Conservation (phyloP, 306 rosid genomes). For the Casuarina equisetifolia region DNA sequence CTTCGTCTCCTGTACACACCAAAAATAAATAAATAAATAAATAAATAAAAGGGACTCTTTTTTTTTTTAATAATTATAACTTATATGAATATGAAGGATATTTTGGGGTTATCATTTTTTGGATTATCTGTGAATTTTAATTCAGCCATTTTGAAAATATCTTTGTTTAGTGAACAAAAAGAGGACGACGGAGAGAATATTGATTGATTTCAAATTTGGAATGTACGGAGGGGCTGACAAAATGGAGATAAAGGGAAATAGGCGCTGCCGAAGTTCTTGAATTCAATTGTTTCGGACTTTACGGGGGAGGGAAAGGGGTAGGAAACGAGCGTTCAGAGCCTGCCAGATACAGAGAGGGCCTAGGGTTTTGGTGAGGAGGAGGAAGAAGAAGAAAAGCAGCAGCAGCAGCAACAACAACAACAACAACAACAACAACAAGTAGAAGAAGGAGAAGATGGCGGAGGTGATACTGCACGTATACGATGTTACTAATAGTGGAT, state of each 20-base stretch:
- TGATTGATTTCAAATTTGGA: slow-evolving; percentile 25
- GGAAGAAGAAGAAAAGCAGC: slow-evolving; percentile 21
- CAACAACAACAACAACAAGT: too few relatives aligned
- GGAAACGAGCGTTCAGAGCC: slow-evolving; percentile 13
- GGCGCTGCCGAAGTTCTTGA: slow-evolving; percentile 18
- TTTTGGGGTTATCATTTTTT: too few relatives aligned
- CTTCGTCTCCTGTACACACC: slow-evolving; percentile 20
- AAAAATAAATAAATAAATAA: slow-evolving; percentile 10
- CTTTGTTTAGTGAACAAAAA: too few relatives aligned
- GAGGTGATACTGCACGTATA: slow-evolving; percentile 85
- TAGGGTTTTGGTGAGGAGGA: slow-evolving; percentile 31
- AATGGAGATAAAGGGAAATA: slow-evolving; percentile 2
- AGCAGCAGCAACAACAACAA: too few relatives aligned
- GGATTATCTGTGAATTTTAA: too few relatives aligned
- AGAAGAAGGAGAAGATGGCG: slow-evolving; percentile 50
- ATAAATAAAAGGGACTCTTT: not conserved
- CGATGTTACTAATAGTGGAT: slow-evolving; percentile 98
- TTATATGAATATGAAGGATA: too few relatives aligned
- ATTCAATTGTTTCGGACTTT: slow-evolving; percentile 14
- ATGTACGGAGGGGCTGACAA: not conserved
- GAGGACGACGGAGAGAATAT: not conserved
- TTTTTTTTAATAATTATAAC: too few relatives aligned
- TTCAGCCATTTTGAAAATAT: too few relatives aligned
- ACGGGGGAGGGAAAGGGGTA: slow-evolving; percentile 28
- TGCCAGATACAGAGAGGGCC: not conserved